Base-by-base conservation (phyloP, 139 green algal species). In the Bryopsis sp. region DNA sequence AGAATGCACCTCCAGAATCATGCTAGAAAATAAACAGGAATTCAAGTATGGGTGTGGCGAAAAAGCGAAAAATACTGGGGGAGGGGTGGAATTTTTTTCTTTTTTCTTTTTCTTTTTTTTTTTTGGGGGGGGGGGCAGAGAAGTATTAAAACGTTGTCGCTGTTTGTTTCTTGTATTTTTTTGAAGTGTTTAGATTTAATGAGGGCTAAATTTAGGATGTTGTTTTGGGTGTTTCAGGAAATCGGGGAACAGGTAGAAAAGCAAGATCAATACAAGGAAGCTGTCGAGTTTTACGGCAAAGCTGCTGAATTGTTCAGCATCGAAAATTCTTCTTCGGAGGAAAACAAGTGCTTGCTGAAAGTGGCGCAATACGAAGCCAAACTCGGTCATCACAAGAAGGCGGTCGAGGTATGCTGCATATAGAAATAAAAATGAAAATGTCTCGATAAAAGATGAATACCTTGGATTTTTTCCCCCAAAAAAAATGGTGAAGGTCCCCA, bases 201-300 rank as follows among this genome's bases (percentile, higher is more conserved):
- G 50, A 4, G 19, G 32, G n/a, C 4, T 4, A 11, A 15, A 61
- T 62, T 71, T 24, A 37, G 24, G 6, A 11, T 73, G 47, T 36
- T 36, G 47, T 2, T 57, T 11, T 50, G 15, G 11, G 43, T 50
- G 43, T 50, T 85, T 22, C 75, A 82, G 70, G 91, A 95, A 39
- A 87, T 96, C 47, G 91, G 79, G 15, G 91, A 97, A 68, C 77
- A 84, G 32, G 73, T 86, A 37, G 91, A 97, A 74, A 94, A 94
- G 67, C 66, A 81, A 50, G 87, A 85, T 0, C 48, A 81, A 6
- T 90, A 87, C 68, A 79, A 89, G n/a, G 82, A 90, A 50, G 62
- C 76, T 22, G 74, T 93, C n/a, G 70, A 80, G 57, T 93, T 89
- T 66, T 93, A 92, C 64, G 69, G 71, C n/a, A 81, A 93, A 71